phyloP scores from a whole-genome alignment of 75 land plant genomes.

The Azolla pinnata region DNA sequence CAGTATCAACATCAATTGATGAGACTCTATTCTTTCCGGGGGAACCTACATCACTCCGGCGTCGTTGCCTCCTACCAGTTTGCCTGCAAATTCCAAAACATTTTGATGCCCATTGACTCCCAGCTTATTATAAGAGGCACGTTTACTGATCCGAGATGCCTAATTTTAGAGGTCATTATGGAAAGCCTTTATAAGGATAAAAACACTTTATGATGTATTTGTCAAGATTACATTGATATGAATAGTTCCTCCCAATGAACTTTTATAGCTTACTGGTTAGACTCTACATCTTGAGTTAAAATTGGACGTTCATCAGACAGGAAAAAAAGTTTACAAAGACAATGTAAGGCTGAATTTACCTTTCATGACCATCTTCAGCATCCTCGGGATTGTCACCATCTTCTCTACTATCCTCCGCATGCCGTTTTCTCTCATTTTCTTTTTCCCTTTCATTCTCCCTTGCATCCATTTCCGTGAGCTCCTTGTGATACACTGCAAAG shows the following conservation, averaged over 20 bases:
- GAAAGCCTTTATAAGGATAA: too few species aligned
- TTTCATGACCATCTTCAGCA: constrained; percentile 11
- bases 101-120: too few species aligned
- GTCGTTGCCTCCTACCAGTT: constrained; percentile 12
- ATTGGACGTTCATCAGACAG: too few species aligned
- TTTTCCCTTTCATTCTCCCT: constrained; percentile 70
- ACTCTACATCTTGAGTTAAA: too few species aligned
- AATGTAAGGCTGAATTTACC: constrained; percentile 5
- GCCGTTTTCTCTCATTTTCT: constrained; percentile 41
- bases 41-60: constrained; percentile 14
- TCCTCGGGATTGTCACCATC: constrained; percentile 7
- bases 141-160: too few species aligned
- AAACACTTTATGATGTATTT: too few species aligned
- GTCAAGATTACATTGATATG: too few species aligned
- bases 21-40: constrained; percentile 1
- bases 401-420: constrained; percentile 29
- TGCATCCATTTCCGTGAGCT: constrained; percentile 91
- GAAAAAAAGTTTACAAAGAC: neutral
- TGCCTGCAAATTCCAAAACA: neutral
- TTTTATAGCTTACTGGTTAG: too few species aligned
- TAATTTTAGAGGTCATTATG: too few species aligned
- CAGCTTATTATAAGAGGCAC: too few species aligned
- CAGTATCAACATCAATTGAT: neutral
- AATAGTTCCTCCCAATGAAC: too few species aligned
- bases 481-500: constrained; percentile 93